Evolutionary conservation across 2,329 filamentous ascomycete species (phyloP).

Genomic region (Bipolaris oryzae): DNA sequence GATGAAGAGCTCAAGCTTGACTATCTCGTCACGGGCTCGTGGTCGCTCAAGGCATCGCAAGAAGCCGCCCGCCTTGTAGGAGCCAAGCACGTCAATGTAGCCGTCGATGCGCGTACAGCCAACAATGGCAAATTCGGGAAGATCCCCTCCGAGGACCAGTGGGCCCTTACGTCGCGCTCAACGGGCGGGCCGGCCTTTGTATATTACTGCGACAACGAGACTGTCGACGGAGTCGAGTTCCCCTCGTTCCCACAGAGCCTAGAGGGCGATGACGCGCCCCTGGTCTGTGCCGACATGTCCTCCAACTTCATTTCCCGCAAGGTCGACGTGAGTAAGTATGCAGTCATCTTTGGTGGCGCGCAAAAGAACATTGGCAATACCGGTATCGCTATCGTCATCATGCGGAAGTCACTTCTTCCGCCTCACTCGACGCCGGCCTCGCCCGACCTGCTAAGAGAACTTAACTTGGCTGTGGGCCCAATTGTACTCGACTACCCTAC

Average conservation of each 20-base stretch:
- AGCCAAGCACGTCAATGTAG: slow-evolving; percentile 79
- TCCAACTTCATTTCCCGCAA: slow-evolving; percentile 88
- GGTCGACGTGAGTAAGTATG: slow-evolving; percentile 79
- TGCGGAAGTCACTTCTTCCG: slow-evolving; percentile 80
- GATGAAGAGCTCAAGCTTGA: slow-evolving; percentile 78
- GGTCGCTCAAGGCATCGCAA: slow-evolving; percentile 86
- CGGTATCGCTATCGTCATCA: slow-evolving; percentile 83
- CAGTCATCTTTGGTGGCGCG: slow-evolving; percentile 84
- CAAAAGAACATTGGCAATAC: slow-evolving; percentile 93
- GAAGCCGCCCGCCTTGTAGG: slow-evolving; percentile 82
- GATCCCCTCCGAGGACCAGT: slow-evolving; percentile 78
- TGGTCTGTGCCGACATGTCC: slow-evolving; percentile 91
- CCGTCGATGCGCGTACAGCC: slow-evolving; percentile 64
- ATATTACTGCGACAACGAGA: slow-evolving; percentile 95
- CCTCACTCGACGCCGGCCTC: slow-evolving; percentile 64
- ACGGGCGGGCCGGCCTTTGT: slow-evolving; percentile 67
- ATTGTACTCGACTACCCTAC: slow-evolving; percentile 82
- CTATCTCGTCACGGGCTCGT: slow-evolving; percentile 88
- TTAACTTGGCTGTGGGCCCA: slow-evolving; percentile 78
- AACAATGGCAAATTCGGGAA: slow-evolving; percentile 84
- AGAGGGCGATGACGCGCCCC: slow-evolving; percentile 66
- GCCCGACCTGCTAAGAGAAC: slow-evolving; percentile 70
- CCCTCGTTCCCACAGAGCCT: slow-evolving; percentile 72
- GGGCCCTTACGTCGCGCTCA: slow-evolving; percentile 70
- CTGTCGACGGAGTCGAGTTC: slow-evolving; percentile 91